A percentile compares a stretch with the other conserved stretches of the same genome.
Conservation (phyloP, 345 rosid species). For the Cardamine occulta region DNA sequence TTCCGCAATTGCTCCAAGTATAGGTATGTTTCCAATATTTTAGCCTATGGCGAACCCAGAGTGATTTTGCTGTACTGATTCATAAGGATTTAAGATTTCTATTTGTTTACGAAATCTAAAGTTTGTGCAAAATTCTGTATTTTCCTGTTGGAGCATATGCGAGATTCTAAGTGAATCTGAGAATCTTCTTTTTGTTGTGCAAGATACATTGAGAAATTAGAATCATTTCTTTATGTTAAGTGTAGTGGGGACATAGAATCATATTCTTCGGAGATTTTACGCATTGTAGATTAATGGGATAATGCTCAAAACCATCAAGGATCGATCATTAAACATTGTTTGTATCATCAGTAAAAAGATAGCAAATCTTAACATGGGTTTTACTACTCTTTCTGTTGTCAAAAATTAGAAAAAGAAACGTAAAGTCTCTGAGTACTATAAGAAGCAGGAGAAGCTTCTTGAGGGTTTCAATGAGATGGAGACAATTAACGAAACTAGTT, state of each 20-base stretch:
- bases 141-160: constrained; percentile 10
- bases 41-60: no score
- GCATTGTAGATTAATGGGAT: constrained; percentile 17
- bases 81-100: not conserved
- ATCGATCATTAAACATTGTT: not conserved
- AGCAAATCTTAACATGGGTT: constrained; percentile 26
- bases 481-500: constrained; percentile 57
- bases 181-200: constrained; percentile 10
- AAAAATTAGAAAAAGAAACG: constrained; percentile 59
- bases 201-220: not conserved
- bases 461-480: constrained; percentile 82
- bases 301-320: constrained; percentile 14
- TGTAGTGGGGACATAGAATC: constrained; percentile 21
- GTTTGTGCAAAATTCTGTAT: not conserved
- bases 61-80: not conserved
- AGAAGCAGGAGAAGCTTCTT: no score
- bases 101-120: not conserved
- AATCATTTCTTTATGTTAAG: constrained; percentile 14
- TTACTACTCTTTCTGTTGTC: not conserved
- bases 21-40: not conserved
- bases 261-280: constrained; percentile 27
- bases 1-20: not conserved
- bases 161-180: constrained; percentile 10
- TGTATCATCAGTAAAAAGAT: constrained; percentile 7
- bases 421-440: constrained; percentile 79